These are phyloP conservation scores for Apiotrichum montevideense DNA, from an alignment of 1,284 basidiomycete genomes.

Conservation along the genomic window DNA sequence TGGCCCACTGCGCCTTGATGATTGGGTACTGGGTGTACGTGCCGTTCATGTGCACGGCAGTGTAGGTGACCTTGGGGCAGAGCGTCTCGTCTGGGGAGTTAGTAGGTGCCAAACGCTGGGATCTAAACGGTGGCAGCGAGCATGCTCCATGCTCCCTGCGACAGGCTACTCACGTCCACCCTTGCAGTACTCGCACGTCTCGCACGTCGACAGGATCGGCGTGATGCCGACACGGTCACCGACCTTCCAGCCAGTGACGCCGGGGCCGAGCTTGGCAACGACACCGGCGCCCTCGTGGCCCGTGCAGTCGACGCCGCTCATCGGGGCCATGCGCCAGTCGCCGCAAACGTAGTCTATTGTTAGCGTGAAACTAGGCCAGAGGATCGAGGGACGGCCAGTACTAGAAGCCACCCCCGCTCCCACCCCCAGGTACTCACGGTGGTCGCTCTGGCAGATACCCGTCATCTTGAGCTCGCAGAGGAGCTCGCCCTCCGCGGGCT, in stretches of 20 bases:
- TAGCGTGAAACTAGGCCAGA: neutral
- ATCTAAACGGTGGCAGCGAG: neutral
- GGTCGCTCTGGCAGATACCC: slow-evolving; percentile 19
- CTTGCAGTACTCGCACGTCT: slow-evolving; percentile 17
- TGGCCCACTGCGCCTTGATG: slow-evolving; percentile 13
- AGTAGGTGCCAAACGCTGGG: neutral
- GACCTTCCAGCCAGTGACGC: slow-evolving; percentile 15
- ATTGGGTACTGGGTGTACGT: slow-evolving; percentile 18
- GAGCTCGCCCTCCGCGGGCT: slow-evolving; percentile 15
- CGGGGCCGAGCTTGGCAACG: slow-evolving; percentile 15
- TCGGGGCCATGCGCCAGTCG: slow-evolving; percentile 12
- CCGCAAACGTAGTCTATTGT: slow-evolving; percentile 11
- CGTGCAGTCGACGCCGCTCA: slow-evolving; percentile 13
- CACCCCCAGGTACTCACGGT: slow-evolving; percentile 11
- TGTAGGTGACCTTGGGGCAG: slow-evolving; percentile 10
- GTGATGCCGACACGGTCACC: slow-evolving; percentile 16
- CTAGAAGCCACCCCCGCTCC: too few species aligned
- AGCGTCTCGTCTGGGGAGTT: slow-evolving; percentile 12
- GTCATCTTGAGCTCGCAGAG: slow-evolving; percentile 17
- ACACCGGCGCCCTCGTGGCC: slow-evolving; percentile 19
- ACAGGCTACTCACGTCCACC: slow-evolving; percentile 5
- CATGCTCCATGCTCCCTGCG: neutral
- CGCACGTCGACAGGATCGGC: slow-evolving; percentile 11
- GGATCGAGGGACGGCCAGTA: neutral
- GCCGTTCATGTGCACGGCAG: slow-evolving; percentile 11